Evolutionary conservation across 2,329 filamentous ascomycete genomes (phyloP), one percentile per base, ranked within the genome.

Genomic region (Penicillium sp.): DNA sequence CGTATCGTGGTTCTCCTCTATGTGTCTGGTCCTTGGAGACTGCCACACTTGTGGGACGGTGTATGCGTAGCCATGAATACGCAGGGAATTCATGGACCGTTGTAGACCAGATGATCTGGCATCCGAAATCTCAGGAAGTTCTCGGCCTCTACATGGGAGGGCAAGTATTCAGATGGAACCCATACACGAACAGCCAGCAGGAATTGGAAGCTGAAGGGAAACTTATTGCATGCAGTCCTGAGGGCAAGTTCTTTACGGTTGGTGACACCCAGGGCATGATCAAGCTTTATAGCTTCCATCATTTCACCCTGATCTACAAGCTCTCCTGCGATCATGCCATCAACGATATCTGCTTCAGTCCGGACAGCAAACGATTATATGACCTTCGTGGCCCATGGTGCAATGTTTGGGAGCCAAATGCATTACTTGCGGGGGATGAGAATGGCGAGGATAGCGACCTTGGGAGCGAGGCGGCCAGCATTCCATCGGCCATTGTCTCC

Each of bases 321-420:
- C 38, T 41, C 22, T 41, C 38, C 22, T 41, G 17, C 17, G 12
- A 50, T 31, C 25, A 41, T 10, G 8, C 16, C 1, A 41, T 50
- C 10, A 26, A 16, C 11, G 26, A 37, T 16, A 14, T 50, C 7
- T 50, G 47, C n/a, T 55, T 55, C 33, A 38, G 61, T 31, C 58
- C 50, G 37, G 72, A 77, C 50, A 61, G 66, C 50, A 60, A 69
- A 14, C 69, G 59, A n/a, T 62, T 77, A 51, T 59, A 63, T 5
- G 75, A 77, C 52, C 68, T 75, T 25, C 58, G 73, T 55, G 69
- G 67, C 4, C 54, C 65, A 1, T 69, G 73, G 50, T 75, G 71
- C 59, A 72, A 66, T 40, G 67, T 76, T 42, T 77, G 74, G 75
- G 69, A 75, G 51, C 71, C 74, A 11, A 25, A 46, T n/a, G 43